phyloP scores from a whole-genome alignment of 495 filamentous ascomycete genomes.

The Podospora fimiseda region DNA sequence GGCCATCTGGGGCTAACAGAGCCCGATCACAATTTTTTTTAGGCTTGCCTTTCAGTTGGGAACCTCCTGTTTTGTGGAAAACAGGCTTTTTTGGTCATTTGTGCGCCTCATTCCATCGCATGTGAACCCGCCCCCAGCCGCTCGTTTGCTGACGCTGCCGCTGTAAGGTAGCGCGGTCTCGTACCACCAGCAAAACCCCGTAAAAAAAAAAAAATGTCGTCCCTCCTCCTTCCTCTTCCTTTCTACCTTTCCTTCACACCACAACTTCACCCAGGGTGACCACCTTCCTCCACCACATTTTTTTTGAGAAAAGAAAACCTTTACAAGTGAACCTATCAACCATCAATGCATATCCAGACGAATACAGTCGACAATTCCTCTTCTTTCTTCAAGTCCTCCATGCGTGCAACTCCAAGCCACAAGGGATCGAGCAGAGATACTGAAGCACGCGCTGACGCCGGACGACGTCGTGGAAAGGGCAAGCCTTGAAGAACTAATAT shows the following conservation, averaged over 20 bases:
- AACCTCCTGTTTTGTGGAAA: neutral
- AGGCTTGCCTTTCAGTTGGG: neutral
- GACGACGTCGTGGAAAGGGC: constrained; percentile 43
- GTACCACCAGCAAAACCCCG: neutral
- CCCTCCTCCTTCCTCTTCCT: neutral
- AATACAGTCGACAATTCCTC: constrained; percentile 34
- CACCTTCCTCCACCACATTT: neutral
- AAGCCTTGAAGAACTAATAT: constrained; percentile 27
- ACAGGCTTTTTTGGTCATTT: neutral
- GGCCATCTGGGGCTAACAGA: constrained; percentile 6
- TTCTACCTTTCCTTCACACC: neutral
- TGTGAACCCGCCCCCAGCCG: neutral
- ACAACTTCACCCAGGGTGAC: neutral
- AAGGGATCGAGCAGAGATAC: constrained; percentile 34
- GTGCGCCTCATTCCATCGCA: neutral
- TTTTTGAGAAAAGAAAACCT: constrained; percentile 5
- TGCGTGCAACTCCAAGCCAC: constrained; percentile 36
- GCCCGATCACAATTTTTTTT: constrained; percentile 6
- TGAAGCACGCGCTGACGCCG: constrained; percentile 41
- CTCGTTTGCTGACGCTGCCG: too few relatives aligned
- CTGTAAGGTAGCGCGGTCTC: too few relatives aligned
- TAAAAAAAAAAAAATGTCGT: neutral
- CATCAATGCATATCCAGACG: constrained; percentile 43
- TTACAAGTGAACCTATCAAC: constrained; percentile 1
- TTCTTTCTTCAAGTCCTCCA: constrained; percentile 43